A percentile compares a stretch with the other conserved stretches of the same genome.
These are phyloP conservation scores for Trichothecium roseum DNA, from an alignment of 2,329 filamentous ascomycete species.

Conservation along the genomic window DNA sequence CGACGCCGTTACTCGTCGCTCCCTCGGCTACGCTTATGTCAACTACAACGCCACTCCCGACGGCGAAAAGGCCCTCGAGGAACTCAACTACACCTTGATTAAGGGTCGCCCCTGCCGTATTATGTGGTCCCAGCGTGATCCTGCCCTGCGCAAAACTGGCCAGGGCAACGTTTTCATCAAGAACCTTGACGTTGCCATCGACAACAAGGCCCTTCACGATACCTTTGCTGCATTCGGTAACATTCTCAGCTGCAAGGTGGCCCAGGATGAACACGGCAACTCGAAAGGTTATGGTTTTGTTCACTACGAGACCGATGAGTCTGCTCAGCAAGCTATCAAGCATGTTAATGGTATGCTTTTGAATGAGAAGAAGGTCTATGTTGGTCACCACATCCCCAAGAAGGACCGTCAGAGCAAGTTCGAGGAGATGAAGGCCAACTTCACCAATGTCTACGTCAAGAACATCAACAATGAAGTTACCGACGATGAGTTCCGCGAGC, in stretches of 20 bases:
- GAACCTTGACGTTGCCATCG: constrained; percentile 96
- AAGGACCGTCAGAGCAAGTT: constrained; percentile 99
- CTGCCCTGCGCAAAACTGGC: constrained; percentile 96
- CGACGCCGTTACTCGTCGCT: constrained; percentile 96
- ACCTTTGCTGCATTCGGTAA: constrained; percentile 98
- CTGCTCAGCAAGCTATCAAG: constrained; percentile 94
- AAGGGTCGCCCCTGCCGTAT: constrained; percentile 98
- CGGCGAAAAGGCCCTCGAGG: constrained; percentile 96
- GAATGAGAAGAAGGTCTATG: constrained; percentile 99
- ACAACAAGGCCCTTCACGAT: constrained; percentile 99
- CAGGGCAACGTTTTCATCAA: constrained; percentile 99
- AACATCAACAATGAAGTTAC: constrained; percentile 78
- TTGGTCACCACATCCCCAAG: constrained; percentile 98
- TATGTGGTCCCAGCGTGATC: constrained; percentile 99
- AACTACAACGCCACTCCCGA: constrained; percentile 98
- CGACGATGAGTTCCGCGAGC: constrained; percentile 87
- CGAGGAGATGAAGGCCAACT: constrained; percentile 99
- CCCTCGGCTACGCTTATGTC: constrained; percentile 97
- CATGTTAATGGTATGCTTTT: constrained; percentile 99
- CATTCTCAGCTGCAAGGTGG: constrained; percentile 99
- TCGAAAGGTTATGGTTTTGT: constrained; percentile 99
- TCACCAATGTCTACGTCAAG: constrained; percentile 99
- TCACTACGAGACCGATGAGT: constrained; percentile 98
- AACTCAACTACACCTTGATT: constrained; percentile 99
- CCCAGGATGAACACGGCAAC: constrained; percentile 90